phyloP scores from a whole-genome alignment of 805 yeast genomes.

The Zygoascus bituminiphila region DNA sequence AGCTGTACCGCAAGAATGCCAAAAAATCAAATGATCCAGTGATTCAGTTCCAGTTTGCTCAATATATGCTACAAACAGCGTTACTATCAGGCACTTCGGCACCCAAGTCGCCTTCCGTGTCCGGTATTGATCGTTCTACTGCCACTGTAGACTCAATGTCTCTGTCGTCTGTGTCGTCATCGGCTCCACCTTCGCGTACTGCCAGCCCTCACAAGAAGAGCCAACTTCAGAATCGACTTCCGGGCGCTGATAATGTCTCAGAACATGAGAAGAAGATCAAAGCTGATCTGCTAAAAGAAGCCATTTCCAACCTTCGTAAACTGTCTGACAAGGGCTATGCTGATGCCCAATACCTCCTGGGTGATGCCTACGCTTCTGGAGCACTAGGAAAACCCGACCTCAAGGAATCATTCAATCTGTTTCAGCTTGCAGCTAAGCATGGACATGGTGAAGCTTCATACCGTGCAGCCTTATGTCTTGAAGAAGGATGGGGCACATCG shows the following conservation, averaged over 20 bases:
- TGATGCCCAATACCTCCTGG: slow-evolving; percentile 87
- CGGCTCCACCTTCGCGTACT: background rate
- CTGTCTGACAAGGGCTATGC: slow-evolving; percentile 72
- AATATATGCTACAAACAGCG: slow-evolving; percentile 81
- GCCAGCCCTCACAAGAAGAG: background rate
- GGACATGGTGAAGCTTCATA: slow-evolving; percentile 89
- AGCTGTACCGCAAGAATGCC: slow-evolving; percentile 78
- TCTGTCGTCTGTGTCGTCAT: background rate
- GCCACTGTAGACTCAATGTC: background rate
- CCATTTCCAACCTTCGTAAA: slow-evolving; percentile 57
- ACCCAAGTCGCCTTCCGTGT: slow-evolving; percentile 3
- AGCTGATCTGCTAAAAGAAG: slow-evolving; percentile 64
- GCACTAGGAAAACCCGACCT: slow-evolving; percentile 74
- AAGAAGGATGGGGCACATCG: slow-evolving; percentile 88
- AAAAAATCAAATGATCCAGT: slow-evolving; percentile 77
- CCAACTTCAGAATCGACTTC: background rate
- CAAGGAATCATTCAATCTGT: slow-evolving; percentile 64
- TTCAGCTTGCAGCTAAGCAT: slow-evolving; percentile 87
- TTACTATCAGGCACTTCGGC: slow-evolving; percentile 30
- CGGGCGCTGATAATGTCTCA: slow-evolving; percentile 1
- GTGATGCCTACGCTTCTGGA: slow-evolving; percentile 82
- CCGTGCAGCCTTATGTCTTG: slow-evolving; percentile 84
- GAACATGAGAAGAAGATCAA: slow-evolving; percentile 32
- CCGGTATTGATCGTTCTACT: background rate
- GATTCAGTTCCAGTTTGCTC: slow-evolving; percentile 85